Evolutionary conservation across 108 stramenopile genomes (phyloP).

Genomic region (Pseudonitzschia delicatissima): DNA sequence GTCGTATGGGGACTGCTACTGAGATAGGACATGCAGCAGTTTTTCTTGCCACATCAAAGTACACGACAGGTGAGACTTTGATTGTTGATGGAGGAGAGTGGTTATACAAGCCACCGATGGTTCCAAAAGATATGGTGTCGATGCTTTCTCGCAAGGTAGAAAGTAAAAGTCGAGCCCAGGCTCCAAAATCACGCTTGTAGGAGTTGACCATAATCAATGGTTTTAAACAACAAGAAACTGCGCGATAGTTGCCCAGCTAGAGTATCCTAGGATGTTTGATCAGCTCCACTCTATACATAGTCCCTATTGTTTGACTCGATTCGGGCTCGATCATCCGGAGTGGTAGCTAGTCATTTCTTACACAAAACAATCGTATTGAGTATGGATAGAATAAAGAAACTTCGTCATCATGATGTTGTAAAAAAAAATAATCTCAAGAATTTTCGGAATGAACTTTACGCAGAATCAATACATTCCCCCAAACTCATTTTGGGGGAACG

Average conservation of each 20-base stretch:
- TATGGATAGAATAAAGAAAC: too few relatives aligned
- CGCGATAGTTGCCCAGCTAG: not conserved
- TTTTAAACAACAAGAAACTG: too few relatives aligned
- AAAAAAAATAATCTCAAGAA: too few relatives aligned
- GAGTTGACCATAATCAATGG: not conserved
- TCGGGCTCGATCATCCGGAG: too few relatives aligned
- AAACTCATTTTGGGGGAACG: too few relatives aligned
- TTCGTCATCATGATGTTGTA: too few relatives aligned
- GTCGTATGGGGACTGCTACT: constrained; percentile 66
- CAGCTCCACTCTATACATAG: too few relatives aligned
- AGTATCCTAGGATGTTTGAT: too few relatives aligned
- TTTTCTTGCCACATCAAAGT: constrained; percentile 62
- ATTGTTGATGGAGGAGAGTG: constrained; percentile 86
- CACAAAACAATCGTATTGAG: not conserved
- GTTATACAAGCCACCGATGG: constrained; percentile 73
- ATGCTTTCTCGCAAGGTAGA: constrained; percentile 72
- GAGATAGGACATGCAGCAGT: constrained; percentile 88
- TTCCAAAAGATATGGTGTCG: constrained; percentile 76
- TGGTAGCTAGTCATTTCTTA: not conserved
- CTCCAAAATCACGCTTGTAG: constrained; percentile 37
- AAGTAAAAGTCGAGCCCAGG: constrained; percentile 56
- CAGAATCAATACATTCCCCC: too few relatives aligned
- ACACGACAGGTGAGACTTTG: constrained; percentile 72
- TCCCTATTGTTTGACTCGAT: too few relatives aligned
- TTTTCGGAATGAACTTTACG: too few relatives aligned